A percentile compares a stretch with the other conserved stretches of the same genome.
Conservation (phyloP, 345 rosid genomes). For the Salix viminalis region DNA sequence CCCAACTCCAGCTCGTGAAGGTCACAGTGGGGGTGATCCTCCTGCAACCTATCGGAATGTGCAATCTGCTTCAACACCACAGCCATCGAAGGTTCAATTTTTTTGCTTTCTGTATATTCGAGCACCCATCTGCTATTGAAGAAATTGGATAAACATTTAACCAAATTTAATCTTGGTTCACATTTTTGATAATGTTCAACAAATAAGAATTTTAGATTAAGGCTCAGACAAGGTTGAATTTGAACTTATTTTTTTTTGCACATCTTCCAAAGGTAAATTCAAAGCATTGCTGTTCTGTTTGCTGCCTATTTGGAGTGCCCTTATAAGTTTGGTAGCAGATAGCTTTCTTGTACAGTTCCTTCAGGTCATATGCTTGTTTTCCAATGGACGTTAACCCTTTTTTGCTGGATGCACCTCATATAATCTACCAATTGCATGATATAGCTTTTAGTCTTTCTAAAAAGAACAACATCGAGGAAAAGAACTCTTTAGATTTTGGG, state of each 20-base stretch:
- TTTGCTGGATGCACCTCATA: not conserved
- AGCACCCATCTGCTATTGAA: not conserved
- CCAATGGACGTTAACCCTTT: not conserved
- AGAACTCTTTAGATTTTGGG: not conserved
- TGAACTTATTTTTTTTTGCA: not conserved
- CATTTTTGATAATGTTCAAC: not conserved
- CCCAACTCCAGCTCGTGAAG: conserved; percentile 42
- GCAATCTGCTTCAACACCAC: conserved; percentile 37
- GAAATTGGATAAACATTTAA: not conserved
- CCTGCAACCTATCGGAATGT: conserved; percentile 31
- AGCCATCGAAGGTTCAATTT: conserved; percentile 50
- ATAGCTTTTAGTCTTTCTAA: not conserved
- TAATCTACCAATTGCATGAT: not conserved
- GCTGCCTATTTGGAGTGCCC: conserved; percentile 7
- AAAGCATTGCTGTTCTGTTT: not conserved
- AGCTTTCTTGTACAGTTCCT: not conserved
- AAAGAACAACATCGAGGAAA: not conserved
- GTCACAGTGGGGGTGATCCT: conserved; percentile 35
- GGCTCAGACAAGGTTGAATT: not conserved
- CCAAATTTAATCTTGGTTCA: not conserved
- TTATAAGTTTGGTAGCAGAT: not conserved
- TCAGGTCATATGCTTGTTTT: not conserved
- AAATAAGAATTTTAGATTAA: not conserved
- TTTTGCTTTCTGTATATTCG: not conserved
- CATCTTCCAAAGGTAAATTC: not conserved